These are phyloP conservation scores for Termitomyces sp. DNA, from an alignment of 768 basidiomycete genomes.

Conservation along the genomic window DNA sequence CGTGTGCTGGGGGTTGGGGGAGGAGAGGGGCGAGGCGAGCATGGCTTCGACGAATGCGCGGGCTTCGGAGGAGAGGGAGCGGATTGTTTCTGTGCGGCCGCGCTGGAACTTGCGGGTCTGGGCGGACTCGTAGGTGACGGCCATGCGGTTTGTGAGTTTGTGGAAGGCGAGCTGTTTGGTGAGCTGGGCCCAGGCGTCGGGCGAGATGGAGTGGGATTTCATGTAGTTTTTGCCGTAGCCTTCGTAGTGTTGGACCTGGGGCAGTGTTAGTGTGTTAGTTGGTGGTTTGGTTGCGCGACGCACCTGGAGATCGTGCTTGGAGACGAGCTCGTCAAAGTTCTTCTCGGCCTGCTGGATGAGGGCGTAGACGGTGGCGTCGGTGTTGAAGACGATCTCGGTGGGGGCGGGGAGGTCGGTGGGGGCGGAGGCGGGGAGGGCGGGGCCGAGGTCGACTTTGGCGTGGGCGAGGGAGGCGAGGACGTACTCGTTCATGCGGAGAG, in stretches of 20 bases:
- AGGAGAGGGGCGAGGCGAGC: conserved; percentile 33
- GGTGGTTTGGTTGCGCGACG: conserved; percentile 18
- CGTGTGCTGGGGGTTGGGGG: conserved; percentile 17
- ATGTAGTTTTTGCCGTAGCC: conserved; percentile 87
- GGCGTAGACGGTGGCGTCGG: conserved; percentile 50
- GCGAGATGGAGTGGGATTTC: conserved; percentile 79
- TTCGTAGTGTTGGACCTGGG: conserved; percentile 75
- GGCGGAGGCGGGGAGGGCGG: conserved; percentile 32
- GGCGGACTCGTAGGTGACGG: conserved; percentile 87
- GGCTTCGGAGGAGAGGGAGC: conserved; percentile 78
- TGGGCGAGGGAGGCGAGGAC: conserved; percentile 71
- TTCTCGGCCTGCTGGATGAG: conserved; percentile 58
- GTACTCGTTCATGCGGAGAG: conserved; percentile 94
- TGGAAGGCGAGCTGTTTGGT: conserved; percentile 96
- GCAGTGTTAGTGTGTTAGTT: not conserved
- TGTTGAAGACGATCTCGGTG: conserved; percentile 66
- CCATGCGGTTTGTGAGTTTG: conserved; percentile 74
- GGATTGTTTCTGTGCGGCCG: conserved; percentile 94
- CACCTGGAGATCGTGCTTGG: conserved; percentile 76
- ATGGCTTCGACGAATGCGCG: conserved; percentile 90
- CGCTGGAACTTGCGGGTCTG: conserved; percentile 91
- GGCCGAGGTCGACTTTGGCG: conserved; percentile 75
- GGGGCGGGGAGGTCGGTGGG: conserved; percentile 48
- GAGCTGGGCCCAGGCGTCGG: conserved; percentile 94
- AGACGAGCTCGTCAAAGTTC: conserved; percentile 75